Evolutionary conservation across 2,329 filamentous ascomycete species (phyloP).

Genomic region (Pseudocercospora cruenta): DNA sequence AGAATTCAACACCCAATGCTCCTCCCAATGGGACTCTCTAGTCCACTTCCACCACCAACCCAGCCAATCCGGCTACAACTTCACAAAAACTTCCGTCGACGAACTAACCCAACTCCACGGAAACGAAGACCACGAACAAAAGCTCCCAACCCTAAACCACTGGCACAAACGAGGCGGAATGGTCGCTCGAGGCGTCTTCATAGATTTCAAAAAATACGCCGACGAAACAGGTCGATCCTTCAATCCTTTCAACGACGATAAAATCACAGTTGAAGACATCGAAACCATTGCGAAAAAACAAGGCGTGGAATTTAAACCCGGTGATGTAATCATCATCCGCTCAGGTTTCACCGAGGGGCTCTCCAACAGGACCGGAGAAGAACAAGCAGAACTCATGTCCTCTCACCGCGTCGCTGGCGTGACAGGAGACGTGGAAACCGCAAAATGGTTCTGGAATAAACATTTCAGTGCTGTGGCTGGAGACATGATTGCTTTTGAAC

Average conservation of each 20-base stretch:
- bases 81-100: constrained; percentile 40
- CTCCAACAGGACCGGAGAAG: constrained; percentile 41
- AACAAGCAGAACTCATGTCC: constrained; percentile 49
- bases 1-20: constrained; percentile 52
- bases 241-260: constrained; percentile 55
- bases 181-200: constrained; percentile 59
- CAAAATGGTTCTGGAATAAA: constrained; percentile 63
- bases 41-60: constrained; percentile 46
- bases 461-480: constrained; percentile 61
- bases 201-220: constrained; percentile 64
- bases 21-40: constrained; percentile 53
- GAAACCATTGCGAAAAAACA: constrained; percentile 51
- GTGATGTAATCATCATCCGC: constrained; percentile 62
- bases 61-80: constrained; percentile 56
- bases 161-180: constrained; percentile 59
- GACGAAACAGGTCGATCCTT: constrained; percentile 58
- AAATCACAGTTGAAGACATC: constrained; percentile 51
- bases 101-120: constrained; percentile 35
- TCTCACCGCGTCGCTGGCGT: constrained; percentile 43
- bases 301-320: constrained; percentile 48
- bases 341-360: constrained; percentile 56
- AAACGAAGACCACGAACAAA: constrained; percentile 32
- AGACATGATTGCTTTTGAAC: constrained; percentile 59
- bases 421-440: constrained; percentile 52
- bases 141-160: constrained; percentile 42